Conservation (phyloP, 768 basidiomycete genomes). For the Mycena latifolia region DNA sequence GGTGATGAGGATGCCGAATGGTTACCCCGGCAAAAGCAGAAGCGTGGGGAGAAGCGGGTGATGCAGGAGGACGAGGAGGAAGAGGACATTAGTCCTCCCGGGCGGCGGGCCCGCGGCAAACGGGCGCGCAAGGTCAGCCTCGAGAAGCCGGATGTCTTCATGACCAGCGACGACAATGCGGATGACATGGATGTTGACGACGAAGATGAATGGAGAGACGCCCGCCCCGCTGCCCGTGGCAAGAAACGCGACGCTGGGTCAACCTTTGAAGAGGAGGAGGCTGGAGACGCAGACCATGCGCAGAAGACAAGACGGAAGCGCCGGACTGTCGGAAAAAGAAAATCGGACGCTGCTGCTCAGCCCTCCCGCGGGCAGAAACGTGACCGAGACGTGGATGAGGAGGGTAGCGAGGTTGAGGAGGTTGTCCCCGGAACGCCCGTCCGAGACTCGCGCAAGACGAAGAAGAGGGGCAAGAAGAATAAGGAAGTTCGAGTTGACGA, state of each 20-base stretch:
- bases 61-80: constrained; percentile 64
- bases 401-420: constrained; percentile 57
- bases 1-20: constrained; percentile 63
- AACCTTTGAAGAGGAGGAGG: constrained; percentile 72
- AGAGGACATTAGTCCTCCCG: constrained; percentile 49
- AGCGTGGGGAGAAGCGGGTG: constrained; percentile 65
- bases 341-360: constrained; percentile 54
- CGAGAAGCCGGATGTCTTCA: constrained; percentile 50
- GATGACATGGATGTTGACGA: constrained; percentile 63
- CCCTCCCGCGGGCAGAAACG: constrained; percentile 73
- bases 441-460: constrained; percentile 48
- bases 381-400: constrained; percentile 66
- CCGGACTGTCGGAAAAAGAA: constrained; percentile 66
- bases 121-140: constrained; percentile 67
- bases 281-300: constrained; percentile 49
- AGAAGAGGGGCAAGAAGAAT: constrained; percentile 67
- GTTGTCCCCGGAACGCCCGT: constrained; percentile 43
- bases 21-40: constrained; percentile 42
- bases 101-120: constrained; percentile 60
- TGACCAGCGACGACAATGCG: constrained; percentile 46
- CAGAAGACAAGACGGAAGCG: constrained; percentile 68
- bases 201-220: constrained; percentile 58
- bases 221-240: constrained; percentile 61
- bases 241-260: constrained; percentile 86
- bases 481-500: constrained; percentile 45